Percentiles rank a stretch among this genome's conserved stretches.
phyloP scores from a whole-genome alignment of 768 basidiomycete species.

The Rhodotorula sphaerocarpa region DNA sequence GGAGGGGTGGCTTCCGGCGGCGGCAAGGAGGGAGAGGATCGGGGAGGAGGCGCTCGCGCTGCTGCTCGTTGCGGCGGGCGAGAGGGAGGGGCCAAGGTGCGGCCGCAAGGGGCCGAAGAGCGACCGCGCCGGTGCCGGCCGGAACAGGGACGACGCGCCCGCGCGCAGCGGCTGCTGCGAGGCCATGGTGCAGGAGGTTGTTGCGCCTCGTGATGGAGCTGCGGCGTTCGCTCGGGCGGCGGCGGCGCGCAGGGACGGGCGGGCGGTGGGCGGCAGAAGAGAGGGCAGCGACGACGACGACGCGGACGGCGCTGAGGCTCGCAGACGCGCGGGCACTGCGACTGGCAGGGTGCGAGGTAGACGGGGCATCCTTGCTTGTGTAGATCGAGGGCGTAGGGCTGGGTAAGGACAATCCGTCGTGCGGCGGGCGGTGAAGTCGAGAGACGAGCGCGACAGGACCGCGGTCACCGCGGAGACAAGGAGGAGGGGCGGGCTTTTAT shows the following conservation, averaged over 20 bases:
- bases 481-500: too few species aligned
- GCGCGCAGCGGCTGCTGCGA: too few species aligned
- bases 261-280: not conserved
- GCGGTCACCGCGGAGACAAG: too few species aligned
- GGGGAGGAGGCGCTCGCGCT: not conserved
- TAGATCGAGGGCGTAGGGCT: too few species aligned
- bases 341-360: too few species aligned
- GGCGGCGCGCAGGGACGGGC: not conserved
- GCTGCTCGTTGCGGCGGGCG: too few species aligned
- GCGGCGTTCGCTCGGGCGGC: not conserved
- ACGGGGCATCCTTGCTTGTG: too few species aligned
- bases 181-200: too few species aligned
- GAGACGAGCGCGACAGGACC: too few species aligned
- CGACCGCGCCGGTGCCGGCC: not conserved
- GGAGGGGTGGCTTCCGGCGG: not conserved
- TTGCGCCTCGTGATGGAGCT: not conserved
- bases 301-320: not conserved
- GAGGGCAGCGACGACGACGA: not conserved
- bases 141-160: not conserved
- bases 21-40: slow-evolving; percentile 3
- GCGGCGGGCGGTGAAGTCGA: too few species aligned
- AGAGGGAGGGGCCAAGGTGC: not conserved
- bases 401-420: too few species aligned
- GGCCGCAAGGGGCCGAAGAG: not conserved
- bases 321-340: too few species aligned